Evolutionary conservation across 1,139 yeast genomes (phyloP).

Genomic region (Hyphopichia wangnamkhiaoensis): DNA sequence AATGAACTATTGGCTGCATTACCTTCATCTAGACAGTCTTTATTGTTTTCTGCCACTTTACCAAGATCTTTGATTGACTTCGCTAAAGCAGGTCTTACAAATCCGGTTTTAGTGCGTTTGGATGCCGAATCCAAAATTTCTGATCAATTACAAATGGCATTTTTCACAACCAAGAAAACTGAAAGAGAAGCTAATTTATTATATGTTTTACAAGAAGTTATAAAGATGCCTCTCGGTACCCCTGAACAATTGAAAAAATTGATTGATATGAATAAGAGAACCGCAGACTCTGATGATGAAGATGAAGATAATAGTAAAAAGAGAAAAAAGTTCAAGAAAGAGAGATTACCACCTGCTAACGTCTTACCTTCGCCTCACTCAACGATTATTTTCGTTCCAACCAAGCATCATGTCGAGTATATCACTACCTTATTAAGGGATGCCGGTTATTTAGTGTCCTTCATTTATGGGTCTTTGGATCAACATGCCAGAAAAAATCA

Average conservation of each 20-base stretch:
- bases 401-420: slow-evolving; percentile 97
- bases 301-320: slow-evolving; percentile 33
- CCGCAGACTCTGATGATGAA: slow-evolving; percentile 50
- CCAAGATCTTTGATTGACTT: slow-evolving; percentile 92
- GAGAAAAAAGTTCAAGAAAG: slow-evolving; percentile 47
- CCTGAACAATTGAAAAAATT: slow-evolving; percentile 60
- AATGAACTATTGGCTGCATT: slow-evolving; percentile 84
- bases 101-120: slow-evolving; percentile 87
- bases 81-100: slow-evolving; percentile 93
- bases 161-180: slow-evolving; percentile 72
- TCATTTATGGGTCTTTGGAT: slow-evolving; percentile 91
- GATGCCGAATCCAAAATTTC: slow-evolving; percentile 92
- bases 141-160: slow-evolving; percentile 89
- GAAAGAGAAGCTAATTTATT: slow-evolving; percentile 91
- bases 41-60: slow-evolving; percentile 91
- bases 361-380: slow-evolving; percentile 82
- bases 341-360: slow-evolving; percentile 72
- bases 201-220: slow-evolving; percentile 74
- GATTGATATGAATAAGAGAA: slow-evolving; percentile 45
- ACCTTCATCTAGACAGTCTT: slow-evolving; percentile 81
- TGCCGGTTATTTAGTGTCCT: slow-evolving; percentile 85
- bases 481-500: slow-evolving; percentile 94
- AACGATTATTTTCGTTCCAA: slow-evolving; percentile 92
- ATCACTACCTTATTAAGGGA: slow-evolving; percentile 66
- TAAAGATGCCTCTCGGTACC: slow-evolving; percentile 80